phyloP scores from a whole-genome alignment of 495 filamentous ascomycete genomes.

The Pseudoneurospora amorphoporcata region DNA sequence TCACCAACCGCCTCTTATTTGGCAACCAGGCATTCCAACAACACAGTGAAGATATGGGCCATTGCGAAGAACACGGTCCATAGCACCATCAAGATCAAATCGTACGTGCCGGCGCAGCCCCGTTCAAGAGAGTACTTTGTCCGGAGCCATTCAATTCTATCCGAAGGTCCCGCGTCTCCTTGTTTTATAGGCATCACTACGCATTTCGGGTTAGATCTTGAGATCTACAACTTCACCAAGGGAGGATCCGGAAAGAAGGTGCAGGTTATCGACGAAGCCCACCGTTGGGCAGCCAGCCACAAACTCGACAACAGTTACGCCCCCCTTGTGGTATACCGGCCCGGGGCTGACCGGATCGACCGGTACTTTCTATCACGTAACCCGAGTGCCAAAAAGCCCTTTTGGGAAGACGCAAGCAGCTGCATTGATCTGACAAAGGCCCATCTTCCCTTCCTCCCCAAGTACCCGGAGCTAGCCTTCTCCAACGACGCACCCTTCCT shows the following conservation, averaged over 20 bases:
- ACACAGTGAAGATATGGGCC: slow-evolving; percentile 19
- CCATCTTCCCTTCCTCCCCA: slow-evolving; percentile 18
- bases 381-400: slow-evolving; percentile 14
- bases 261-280: slow-evolving; percentile 21
- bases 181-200: slow-evolving; percentile 17
- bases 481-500: slow-evolving; percentile 14
- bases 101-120: slow-evolving; percentile 16
- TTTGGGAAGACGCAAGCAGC: slow-evolving; percentile 15
- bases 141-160: slow-evolving; percentile 20
- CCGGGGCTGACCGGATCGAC: slow-evolving; percentile 18
- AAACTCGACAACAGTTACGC: slow-evolving; percentile 13
- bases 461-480: slow-evolving; percentile 22
- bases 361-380: slow-evolving; percentile 16
- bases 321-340: slow-evolving; percentile 19
- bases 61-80: slow-evolving; percentile 13
- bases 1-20: slow-evolving; percentile 7
- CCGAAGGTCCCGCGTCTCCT: slow-evolving; percentile 8
- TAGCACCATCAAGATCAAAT: slow-evolving; percentile 17
- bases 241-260: slow-evolving; percentile 15
- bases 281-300: slow-evolving; percentile 18
- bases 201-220: slow-evolving; percentile 20
- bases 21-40: slow-evolving; percentile 17
- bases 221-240: slow-evolving; percentile 22
- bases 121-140: slow-evolving; percentile 23
- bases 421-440: slow-evolving; percentile 15